Percentiles rank a stretch among this genome's conserved stretches.
These are phyloP conservation scores for Iris pallida DNA, from an alignment of 116 monocot species.

Conservation along the genomic window DNA sequence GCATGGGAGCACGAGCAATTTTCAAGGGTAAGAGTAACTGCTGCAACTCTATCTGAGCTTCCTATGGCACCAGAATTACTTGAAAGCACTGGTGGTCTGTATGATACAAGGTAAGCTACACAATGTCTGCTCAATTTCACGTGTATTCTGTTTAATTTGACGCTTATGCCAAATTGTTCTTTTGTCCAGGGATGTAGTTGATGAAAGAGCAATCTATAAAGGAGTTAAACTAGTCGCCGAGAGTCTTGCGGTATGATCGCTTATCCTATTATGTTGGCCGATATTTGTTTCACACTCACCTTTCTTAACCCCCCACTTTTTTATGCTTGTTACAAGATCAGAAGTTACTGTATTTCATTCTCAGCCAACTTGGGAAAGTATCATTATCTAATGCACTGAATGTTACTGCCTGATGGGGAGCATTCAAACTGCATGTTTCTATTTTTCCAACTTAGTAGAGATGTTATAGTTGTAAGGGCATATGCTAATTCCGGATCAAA, in stretches of 20 bases:
- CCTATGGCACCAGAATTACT: conserved; percentile 67
- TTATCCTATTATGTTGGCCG: conserved; percentile 5
- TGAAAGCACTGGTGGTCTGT: conserved; percentile 68
- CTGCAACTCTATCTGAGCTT: conserved; percentile 82
- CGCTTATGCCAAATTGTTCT: conserved; percentile 9
- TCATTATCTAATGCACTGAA: too few species aligned
- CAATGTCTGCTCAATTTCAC: neutral
- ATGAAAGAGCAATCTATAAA: conserved; percentile 60
- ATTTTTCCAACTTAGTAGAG: too few species aligned
- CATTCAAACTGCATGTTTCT: too few species aligned
- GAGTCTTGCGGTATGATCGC: conserved; percentile 83
- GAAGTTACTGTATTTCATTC: too few species aligned
- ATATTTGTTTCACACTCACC: too few species aligned
- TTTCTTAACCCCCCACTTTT: too few species aligned
- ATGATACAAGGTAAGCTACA: conserved; percentile 57
- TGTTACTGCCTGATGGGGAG: too few species aligned
- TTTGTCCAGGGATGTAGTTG: conserved; percentile 45
- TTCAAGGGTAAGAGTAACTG: conserved; percentile 89
- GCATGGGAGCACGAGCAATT: conserved; percentile 99
- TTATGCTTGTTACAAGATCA: too few species aligned
- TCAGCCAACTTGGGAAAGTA: too few species aligned
- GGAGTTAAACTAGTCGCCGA: conserved; percentile 87
- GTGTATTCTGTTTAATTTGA: neutral
- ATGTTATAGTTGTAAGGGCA: too few species aligned
- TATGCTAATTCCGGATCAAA: too few species aligned